Evolutionary conservation across 2,329 filamentous ascomycete species (phyloP), one percentile per base, ranked within the genome.

Genomic region (Aspergillus versicolor): DNA sequence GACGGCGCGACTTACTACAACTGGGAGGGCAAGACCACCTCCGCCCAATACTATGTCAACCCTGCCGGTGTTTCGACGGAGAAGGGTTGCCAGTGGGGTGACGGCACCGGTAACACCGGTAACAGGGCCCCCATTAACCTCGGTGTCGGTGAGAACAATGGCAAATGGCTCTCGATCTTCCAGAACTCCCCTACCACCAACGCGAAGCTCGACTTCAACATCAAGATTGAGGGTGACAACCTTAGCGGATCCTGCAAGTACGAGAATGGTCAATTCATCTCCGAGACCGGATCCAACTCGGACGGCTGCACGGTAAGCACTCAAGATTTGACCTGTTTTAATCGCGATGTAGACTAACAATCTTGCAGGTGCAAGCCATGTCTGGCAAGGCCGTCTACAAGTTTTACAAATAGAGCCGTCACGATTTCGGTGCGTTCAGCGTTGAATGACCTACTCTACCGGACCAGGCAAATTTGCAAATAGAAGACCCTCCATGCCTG

Each of bases 21-120:
- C 60, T 96, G 91, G 90, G 65, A 90, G 68, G 84, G 84, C 66
- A 83, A 83, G 73, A 67, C 78, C 50, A 97, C 94, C 52, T 92
- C 91, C 47, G 92, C 92, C 44, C 94, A 97, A 79, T 97, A 96
- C 84, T 99, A 99, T 73, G 84, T 97, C 77, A 97, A 97, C 84
- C 89, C 89, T 67, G 82, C 85, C 66, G 92, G 91, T 59, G 80
- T 89, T 52, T 67, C 76, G 17, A 77, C 86, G 57, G 73, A 85
- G 63, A 77, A 92, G 12, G 90, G 85, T 50, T 99, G 94, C 78
- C 76, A 83, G 57, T 97, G 94, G 94, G 80, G 84, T 51, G 81
- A 81, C 19, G 79, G 85, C 58, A 87, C 74, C 54, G 69, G 79
- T 57, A 76, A 81, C 61, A 74, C 81, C 56, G 87, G 94, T 64